Percentiles rank a stretch among this genome's conserved stretches.
Evolutionary conservation across 1,284 basidiomycete species (phyloP).

Genomic region (Pseudozyma thailandica): DNA sequence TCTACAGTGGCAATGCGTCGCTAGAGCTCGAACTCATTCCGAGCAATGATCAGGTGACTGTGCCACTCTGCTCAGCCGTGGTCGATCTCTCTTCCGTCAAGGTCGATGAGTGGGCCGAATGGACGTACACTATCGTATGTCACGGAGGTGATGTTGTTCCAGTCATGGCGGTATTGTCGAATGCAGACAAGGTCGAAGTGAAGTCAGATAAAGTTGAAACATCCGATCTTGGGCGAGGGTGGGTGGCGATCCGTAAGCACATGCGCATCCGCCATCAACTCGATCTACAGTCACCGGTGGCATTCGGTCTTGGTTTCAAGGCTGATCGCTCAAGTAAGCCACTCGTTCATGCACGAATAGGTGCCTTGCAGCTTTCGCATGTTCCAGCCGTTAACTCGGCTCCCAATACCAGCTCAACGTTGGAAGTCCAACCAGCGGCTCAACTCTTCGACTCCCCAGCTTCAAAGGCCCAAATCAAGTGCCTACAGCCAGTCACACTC

Average conservation of each 20-base stretch:
- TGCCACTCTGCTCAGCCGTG: slow-evolving; percentile 29
- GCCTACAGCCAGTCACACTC: slow-evolving; percentile 10
- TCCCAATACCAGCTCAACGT: not conserved
- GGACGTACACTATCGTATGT: slow-evolving; percentile 15
- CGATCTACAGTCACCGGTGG: not conserved
- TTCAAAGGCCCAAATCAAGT: not conserved
- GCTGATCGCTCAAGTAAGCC: not conserved
- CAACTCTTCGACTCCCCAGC: not conserved
- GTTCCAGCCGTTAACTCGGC: not conserved
- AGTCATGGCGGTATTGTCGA: not conserved
- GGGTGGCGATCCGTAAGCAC: slow-evolving; percentile 4
- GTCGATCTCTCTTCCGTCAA: not conserved
- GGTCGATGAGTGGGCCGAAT: not conserved
- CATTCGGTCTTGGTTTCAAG: slow-evolving; percentile 18
- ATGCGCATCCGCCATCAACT: not conserved
- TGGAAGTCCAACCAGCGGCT: slow-evolving; percentile 10
- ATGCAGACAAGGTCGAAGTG: not conserved
- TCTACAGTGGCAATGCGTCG: slow-evolving; percentile 20
- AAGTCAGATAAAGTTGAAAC: not conserved
- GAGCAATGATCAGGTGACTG: not conserved
- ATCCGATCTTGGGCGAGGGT: slow-evolving; percentile 3
- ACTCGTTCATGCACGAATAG: slow-evolving; percentile 7
- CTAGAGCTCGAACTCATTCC: not conserved
- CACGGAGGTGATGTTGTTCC: slow-evolving; percentile 1
- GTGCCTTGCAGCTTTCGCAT: slow-evolving; percentile 19